Conservation (phyloP, 2,329 filamentous ascomycete genomes). For the Penicillium expansum region DNA sequence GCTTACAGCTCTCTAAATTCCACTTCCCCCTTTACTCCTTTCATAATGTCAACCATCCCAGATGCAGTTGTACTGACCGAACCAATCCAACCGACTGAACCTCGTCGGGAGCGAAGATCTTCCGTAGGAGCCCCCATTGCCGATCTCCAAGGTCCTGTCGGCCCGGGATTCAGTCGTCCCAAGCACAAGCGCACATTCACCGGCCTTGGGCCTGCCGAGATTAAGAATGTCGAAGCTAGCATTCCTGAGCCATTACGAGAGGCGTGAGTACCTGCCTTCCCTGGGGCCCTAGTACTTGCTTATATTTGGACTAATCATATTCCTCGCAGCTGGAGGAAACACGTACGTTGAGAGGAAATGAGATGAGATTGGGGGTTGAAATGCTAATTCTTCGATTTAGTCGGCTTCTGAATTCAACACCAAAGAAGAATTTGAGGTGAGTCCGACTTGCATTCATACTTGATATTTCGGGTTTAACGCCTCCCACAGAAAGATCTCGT, state of each 20-base stretch:
- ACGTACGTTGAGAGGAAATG: conserved; percentile 43
- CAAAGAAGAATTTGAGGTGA: conserved; percentile 73
- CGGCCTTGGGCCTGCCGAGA: conserved; percentile 84
- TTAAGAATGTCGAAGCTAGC: conserved; percentile 86
- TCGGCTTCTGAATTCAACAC: conserved; percentile 67
- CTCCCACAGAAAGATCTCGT: conserved; percentile 72
- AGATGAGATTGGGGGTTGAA: background rate
- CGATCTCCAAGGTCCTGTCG: conserved; percentile 80
- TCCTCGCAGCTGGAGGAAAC: conserved; percentile 56
- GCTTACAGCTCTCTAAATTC: background rate
- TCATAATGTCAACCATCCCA: background rate
- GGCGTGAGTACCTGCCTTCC: conserved; percentile 61
- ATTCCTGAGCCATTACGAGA: conserved; percentile 87
- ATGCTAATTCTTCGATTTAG: conserved; percentile 36
- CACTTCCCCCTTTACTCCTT: background rate
- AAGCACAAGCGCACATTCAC: conserved; percentile 98
- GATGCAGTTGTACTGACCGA: conserved; percentile 23
- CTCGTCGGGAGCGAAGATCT: conserved; percentile 69
- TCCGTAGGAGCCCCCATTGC: conserved; percentile 79
- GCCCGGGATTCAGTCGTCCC: conserved; percentile 81
- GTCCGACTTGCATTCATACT: conserved; percentile 4
- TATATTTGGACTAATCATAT: conserved; percentile 17
- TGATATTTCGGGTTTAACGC: conserved; percentile 1
- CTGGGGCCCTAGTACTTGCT: background rate
- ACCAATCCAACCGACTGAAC: conserved; percentile 19